phyloP scores from a whole-genome alignment of 768 basidiomycete species.

The Brasilioporus rufonigricans region DNA sequence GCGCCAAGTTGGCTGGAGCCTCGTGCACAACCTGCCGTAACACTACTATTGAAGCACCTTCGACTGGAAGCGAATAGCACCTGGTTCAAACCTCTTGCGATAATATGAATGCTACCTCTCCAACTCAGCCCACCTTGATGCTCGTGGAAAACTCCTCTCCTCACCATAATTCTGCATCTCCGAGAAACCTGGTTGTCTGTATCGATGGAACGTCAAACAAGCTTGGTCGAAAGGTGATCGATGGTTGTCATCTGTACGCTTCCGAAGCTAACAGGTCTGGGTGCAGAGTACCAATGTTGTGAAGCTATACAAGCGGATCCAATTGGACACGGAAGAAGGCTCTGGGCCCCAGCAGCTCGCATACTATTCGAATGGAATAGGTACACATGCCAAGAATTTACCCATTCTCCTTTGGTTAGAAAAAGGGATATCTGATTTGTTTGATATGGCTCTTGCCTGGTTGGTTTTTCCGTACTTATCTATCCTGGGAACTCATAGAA shows the following conservation, averaged over 20 bases:
- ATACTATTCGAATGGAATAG: not conserved
- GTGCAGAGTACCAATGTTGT: not conserved
- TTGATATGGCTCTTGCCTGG: not conserved
- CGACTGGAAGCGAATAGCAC: no score
- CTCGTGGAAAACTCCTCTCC: no score
- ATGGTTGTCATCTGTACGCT: not conserved
- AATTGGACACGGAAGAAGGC: not conserved
- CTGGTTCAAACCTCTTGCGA: no score
- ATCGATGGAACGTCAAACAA: not conserved
- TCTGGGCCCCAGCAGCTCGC: no score
- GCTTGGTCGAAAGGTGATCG: not conserved
- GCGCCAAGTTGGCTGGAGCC: no score
- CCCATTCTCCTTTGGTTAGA: not conserved
- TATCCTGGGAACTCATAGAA: not conserved
- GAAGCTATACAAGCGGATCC: not conserved
- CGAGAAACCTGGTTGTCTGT: not conserved
- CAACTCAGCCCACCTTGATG: no score
- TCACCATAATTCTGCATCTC: no score
- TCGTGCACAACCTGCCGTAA: no score
- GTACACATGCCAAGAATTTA: not conserved
- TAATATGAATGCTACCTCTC: no score
- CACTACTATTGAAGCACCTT: no score
- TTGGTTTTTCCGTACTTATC: no score
- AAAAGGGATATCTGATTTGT: not conserved
- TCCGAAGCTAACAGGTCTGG: not conserved